Evolutionary conservation across 768 basidiomycete species (phyloP), one percentile per base, ranked within the genome.

Genomic region (Auricularia cornea): DNA sequence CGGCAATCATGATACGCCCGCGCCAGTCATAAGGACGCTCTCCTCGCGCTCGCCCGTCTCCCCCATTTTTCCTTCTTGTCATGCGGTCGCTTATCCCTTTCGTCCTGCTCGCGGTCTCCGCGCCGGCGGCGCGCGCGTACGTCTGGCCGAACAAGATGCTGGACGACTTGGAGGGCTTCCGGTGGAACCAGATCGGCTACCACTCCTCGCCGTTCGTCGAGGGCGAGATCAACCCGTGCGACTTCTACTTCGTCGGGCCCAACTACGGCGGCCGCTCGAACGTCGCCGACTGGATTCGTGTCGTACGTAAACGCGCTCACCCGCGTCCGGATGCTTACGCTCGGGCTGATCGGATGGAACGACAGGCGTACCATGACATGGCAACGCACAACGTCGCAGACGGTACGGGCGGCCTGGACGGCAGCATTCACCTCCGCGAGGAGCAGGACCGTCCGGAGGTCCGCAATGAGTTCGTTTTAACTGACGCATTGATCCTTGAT

Each of bases 371-470:
- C 20, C 54, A 83, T 68, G 81, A 83, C 69, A 77, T 79, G 74
- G 75, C 80, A 28, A 80, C 81, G 8, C 75, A 80, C 60, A 77
- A 82, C 66, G 71, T 72, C 30, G 72, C 75, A 18, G 74, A 76
- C 67, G 80, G 80, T 6, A 76, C 75, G 1, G 82, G 81, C 28
- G 81, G 82, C n/a, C 56, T 83, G 62, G 82, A 83, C 64, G 79
- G 78, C 23, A 81, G 80, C 8, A 75, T 83, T 63, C 76, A 72
- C 26, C 81, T 80, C 62, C 4, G 5, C 10, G 54, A 57, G 20
- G 82, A 83, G 67, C 73, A 79, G n/a, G 72, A 71, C 59, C 70
- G 79, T 54, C 11, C 71, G 11, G 80, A 79, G 73, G 54, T 31
- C 5, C 28, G 51, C 16, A 10, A 26, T 57, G 4, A 5, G 29